These are phyloP conservation scores for Daedaleopsis nitida DNA, from an alignment of 768 basidiomycete species.

Conservation along the genomic window DNA sequence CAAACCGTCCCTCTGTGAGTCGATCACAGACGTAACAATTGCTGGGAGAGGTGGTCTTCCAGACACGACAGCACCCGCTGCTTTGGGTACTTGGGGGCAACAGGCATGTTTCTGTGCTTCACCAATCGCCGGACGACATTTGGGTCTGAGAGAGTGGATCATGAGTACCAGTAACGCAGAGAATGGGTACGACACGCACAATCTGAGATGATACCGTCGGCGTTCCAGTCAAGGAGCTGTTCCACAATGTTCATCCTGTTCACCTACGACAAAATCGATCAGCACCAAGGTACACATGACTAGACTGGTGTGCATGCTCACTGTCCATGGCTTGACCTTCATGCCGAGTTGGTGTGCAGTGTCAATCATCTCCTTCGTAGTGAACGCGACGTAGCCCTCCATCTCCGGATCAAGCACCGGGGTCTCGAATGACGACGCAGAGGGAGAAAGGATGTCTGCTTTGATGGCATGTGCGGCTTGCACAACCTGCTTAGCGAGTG, in stretches of 20 bases:
- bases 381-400: slow-evolving; percentile 54
- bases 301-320: slow-evolving; percentile 33
- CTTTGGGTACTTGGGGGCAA: slow-evolving; percentile 62
- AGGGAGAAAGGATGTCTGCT: slow-evolving; percentile 68
- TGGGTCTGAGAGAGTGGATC: slow-evolving; percentile 43
- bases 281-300: background rate
- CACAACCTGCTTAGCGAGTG: slow-evolving; percentile 58
- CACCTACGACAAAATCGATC: slow-evolving; percentile 41
- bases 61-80: slow-evolving; percentile 64
- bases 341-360: slow-evolving; percentile 65
- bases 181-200: slow-evolving; percentile 36
- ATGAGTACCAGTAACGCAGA: background rate
- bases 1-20: slow-evolving; percentile 15
- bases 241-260: slow-evolving; percentile 63
- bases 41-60: slow-evolving; percentile 44
- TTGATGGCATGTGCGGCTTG: slow-evolving; percentile 67
- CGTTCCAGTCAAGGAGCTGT: slow-evolving; percentile 59
- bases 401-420: slow-evolving; percentile 46
- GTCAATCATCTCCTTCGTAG: slow-evolving; percentile 68
- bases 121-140: slow-evolving; percentile 56
- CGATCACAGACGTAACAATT: slow-evolving; percentile 13
- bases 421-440: slow-evolving; percentile 42
- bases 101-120: slow-evolving; percentile 50
- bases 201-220: slow-evolving; percentile 81
- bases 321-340: slow-evolving; percentile 75